A percentile compares a stretch with the other conserved stretches of the same genome.
These are phyloP conservation scores for Lactuca sativa DNA, from an alignment of 129 eudicot genomes.

Conservation along the genomic window DNA sequence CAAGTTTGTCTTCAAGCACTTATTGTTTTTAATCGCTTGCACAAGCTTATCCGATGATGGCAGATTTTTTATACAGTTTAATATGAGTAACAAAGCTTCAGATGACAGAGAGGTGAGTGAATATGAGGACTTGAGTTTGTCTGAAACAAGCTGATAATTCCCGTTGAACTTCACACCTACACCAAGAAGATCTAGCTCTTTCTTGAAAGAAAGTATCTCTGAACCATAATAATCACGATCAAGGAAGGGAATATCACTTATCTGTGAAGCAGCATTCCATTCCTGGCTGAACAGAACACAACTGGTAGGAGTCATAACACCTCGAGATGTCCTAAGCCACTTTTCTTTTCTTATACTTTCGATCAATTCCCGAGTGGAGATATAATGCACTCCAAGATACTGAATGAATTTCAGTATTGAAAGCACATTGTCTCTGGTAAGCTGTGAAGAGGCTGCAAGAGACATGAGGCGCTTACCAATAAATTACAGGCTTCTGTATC, in stretches of 20 bases:
- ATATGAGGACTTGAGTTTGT: slow-evolving; percentile 36
- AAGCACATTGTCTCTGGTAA: slow-evolving; percentile 36
- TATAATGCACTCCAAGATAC: slow-evolving; percentile 32
- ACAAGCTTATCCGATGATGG: slow-evolving; percentile 32
- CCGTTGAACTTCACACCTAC: slow-evolving; percentile 33
- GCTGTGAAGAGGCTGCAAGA: slow-evolving; percentile 35
- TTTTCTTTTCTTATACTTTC: slow-evolving; percentile 23
- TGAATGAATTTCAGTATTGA: slow-evolving; percentile 46
- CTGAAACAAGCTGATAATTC: slow-evolving; percentile 38
- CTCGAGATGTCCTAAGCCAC: slow-evolving; percentile 47
- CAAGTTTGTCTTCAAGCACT: slow-evolving; percentile 41
- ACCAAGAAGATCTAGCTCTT: slow-evolving; percentile 44
- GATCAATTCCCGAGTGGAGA: slow-evolving; percentile 27
- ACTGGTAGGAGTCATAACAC: slow-evolving; percentile 36
- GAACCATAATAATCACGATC: slow-evolving; percentile 49
- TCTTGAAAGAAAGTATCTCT: slow-evolving; percentile 27
- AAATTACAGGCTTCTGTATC: slow-evolving; percentile 42
- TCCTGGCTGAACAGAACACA: slow-evolving; percentile 34
- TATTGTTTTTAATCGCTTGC: slow-evolving; percentile 21
- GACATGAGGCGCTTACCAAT: slow-evolving; percentile 52
- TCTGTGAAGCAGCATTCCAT: slow-evolving; percentile 50
- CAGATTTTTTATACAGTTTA: slow-evolving; percentile 28
- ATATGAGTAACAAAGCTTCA: slow-evolving; percentile 27
- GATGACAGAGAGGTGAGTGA: slow-evolving; percentile 18
- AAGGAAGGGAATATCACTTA: slow-evolving; percentile 51